These are phyloP conservation scores for Colletotrichum navitas DNA, from an alignment of 2,329 filamentous ascomycete genomes.

Conservation along the genomic window DNA sequence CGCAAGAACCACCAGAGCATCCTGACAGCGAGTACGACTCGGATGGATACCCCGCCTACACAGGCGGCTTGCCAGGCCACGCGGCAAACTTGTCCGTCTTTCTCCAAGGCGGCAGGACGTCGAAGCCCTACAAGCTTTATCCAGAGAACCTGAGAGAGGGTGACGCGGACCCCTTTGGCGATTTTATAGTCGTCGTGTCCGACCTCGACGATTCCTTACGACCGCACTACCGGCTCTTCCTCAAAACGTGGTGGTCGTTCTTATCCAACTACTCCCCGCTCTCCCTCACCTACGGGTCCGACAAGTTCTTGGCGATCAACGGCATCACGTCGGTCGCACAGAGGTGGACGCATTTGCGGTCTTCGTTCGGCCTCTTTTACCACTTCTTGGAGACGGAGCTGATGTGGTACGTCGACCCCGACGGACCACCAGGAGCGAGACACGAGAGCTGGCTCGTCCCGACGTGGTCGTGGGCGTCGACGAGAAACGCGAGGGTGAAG, in stretches of 20 bases:
- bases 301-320: conserved; percentile 22
- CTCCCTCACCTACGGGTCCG: not conserved
- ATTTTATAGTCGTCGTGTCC: not conserved
- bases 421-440: not conserved
- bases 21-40: not conserved
- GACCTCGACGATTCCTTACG: not conserved
- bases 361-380: conserved; percentile 12
- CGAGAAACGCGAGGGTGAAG: not conserved
- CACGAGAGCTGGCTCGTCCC: not conserved
- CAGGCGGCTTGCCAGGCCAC: not conserved
- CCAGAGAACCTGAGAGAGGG: not conserved
- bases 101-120: not conserved
- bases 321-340: not conserved
- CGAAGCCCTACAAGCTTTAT: not conserved
- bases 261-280: not conserved
- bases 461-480: not conserved
- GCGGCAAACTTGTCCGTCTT: conserved; percentile 6
- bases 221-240: not conserved
- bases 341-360: conserved; percentile 8
- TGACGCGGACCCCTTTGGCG: conserved; percentile 1
- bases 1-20: not conserved
- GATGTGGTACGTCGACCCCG: not conserved
- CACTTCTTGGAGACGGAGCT: not conserved
- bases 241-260: conserved; percentile 19
- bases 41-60: not conserved